phyloP scores from a whole-genome alignment of 1,139 yeast genomes.

The Sugiyamaella xylanicola region DNA sequence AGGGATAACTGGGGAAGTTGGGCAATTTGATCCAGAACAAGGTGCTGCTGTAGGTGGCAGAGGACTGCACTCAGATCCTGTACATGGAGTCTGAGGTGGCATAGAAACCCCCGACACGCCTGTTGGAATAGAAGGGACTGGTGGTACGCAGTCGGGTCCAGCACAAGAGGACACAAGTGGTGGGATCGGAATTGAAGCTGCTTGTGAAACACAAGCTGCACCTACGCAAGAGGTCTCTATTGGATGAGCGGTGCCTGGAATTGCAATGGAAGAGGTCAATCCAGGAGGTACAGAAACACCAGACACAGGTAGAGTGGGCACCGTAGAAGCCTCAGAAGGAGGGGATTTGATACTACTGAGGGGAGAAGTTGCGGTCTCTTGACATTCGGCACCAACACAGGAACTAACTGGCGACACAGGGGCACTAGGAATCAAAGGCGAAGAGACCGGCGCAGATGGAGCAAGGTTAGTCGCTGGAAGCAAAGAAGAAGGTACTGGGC shows the following conservation, averaged over 20 bases:
- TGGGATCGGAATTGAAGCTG: not conserved
- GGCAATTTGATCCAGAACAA: not conserved
- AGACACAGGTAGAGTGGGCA: not conserved
- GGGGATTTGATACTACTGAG: too few species aligned
- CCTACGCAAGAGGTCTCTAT: constrained; percentile 13
- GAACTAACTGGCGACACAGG: not conserved
- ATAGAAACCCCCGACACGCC: not conserved
- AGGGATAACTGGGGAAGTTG: not conserved
- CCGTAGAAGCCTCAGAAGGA: too few species aligned
- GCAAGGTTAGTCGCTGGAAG: constrained; percentile 14
- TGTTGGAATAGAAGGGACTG: not conserved
- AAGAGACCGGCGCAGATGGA: constrained; percentile 4
- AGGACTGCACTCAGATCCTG: not conserved
- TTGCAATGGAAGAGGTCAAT: not conserved
- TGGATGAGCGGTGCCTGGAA: not conserved
- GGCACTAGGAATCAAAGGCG: not conserved
- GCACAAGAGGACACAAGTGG: not conserved
- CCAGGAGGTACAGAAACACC: not conserved
- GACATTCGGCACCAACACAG: constrained; percentile 3
- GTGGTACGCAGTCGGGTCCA: not conserved
- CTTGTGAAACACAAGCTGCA: constrained; percentile 2
- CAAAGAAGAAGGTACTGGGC: constrained; percentile 15
- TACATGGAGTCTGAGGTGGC: not conserved
- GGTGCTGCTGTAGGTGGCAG: not conserved
- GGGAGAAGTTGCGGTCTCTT: not conserved